phyloP scores from a whole-genome alignment of 2,329 filamentous ascomycete genomes.

The Epichloe gansuensis region DNA sequence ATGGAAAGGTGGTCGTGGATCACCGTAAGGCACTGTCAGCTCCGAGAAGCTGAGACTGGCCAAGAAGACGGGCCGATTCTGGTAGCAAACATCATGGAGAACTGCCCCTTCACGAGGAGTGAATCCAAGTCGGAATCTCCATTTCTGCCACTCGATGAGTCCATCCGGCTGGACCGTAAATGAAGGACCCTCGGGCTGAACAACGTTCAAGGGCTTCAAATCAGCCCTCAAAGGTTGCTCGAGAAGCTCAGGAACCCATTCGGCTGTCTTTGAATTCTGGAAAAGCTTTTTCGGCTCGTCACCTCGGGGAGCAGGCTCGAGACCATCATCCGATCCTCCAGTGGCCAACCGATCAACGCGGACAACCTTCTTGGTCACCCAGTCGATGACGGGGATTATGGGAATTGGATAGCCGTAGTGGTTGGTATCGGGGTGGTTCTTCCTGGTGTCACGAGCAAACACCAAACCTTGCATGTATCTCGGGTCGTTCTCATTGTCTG shows the following conservation, averaged over 20 bases:
- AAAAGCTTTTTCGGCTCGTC: conserved; percentile 33
- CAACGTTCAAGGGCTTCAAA: conserved; percentile 58
- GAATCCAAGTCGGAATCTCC: conserved; percentile 56
- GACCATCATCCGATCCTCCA: conserved; percentile 31
- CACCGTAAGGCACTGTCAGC: conserved; percentile 57
- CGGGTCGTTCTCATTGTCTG: conserved; percentile 25
- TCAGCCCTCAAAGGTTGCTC: conserved; percentile 33
- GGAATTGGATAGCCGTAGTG: conserved; percentile 51
- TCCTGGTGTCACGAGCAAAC: conserved; percentile 30
- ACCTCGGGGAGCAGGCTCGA: conserved; percentile 22
- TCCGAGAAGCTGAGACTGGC: conserved; percentile 55
- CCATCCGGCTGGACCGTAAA: conserved; percentile 42
- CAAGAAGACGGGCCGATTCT: conserved; percentile 51
- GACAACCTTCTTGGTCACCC: conserved; percentile 38
- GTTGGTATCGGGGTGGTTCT: conserved; percentile 41
- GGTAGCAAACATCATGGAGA: conserved; percentile 56
- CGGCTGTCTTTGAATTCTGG: conserved; percentile 24
- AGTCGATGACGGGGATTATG: conserved; percentile 46
- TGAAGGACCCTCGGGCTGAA: conserved; percentile 55
- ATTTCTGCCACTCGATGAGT: conserved; percentile 50
- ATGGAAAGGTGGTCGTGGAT: conserved; percentile 51
- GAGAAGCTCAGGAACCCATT: conserved; percentile 40
- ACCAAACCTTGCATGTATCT: conserved; percentile 38
- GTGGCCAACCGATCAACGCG: conserved; percentile 45
- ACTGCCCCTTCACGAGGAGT: conserved; percentile 59